Conservation (phyloP, 768 basidiomycete genomes). For the Naganishia onofrii region DNA sequence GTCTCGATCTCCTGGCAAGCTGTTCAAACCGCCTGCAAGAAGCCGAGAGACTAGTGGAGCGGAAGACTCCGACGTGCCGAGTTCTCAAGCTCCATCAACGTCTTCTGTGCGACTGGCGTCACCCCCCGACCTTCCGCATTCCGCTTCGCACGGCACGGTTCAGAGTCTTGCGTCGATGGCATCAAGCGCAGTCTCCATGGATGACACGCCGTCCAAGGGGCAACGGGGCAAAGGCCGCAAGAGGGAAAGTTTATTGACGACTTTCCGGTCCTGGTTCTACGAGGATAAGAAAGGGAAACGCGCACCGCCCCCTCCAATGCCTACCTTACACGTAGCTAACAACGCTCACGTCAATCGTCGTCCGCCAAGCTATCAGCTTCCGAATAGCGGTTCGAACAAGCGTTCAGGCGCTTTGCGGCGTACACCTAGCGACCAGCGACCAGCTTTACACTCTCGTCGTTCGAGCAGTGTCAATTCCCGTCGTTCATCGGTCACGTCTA, state of each 20-base stretch:
- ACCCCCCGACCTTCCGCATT: not conserved
- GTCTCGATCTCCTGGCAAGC: slow-evolving; percentile 42
- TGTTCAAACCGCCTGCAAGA: slow-evolving; percentile 41
- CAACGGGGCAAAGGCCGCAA: slow-evolving; percentile 56
- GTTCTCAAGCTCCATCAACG: not conserved
- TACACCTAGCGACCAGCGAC: slow-evolving; percentile 60
- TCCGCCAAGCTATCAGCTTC: not conserved
- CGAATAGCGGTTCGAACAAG: slow-evolving; percentile 54
- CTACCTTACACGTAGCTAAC: slow-evolving; percentile 24
- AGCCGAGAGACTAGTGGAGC: slow-evolving; percentile 21
- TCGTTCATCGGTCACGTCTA: slow-evolving; percentile 62
- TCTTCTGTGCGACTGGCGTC: not conserved
- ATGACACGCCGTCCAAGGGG: slow-evolving; percentile 56
- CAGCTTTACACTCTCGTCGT: slow-evolving; percentile 74
- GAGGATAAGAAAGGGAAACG: slow-evolving; percentile 86
- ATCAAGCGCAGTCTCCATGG: slow-evolving; percentile 57
- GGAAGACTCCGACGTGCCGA: slow-evolving; percentile 17
- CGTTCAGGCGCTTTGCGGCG: slow-evolving; percentile 33
- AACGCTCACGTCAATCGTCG: slow-evolving; percentile 7
- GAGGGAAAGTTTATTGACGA: slow-evolving; percentile 74
- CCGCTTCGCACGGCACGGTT: slow-evolving; percentile 24
- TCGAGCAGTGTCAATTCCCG: slow-evolving; percentile 89
- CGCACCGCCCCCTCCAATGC: slow-evolving; percentile 9
- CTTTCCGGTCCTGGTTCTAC: slow-evolving; percentile 88
- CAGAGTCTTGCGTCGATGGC: slow-evolving; percentile 45